These are phyloP conservation scores for Ambrosia trifida DNA, from an alignment of 129 eudicot species.

Conservation along the genomic window DNA sequence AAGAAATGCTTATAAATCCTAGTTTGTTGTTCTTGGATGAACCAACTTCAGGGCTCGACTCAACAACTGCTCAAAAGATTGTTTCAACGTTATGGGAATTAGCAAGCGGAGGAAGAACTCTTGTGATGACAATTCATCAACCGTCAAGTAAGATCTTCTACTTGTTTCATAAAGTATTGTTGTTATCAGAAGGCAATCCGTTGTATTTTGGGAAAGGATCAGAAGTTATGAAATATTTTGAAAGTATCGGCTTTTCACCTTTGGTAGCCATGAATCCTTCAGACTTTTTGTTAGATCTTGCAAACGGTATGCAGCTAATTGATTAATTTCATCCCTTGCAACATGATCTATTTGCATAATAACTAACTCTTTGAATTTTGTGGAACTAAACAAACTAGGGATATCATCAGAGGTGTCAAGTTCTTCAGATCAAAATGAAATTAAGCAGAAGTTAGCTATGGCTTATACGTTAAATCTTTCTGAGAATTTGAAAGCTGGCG, in stretches of 20 bases:
- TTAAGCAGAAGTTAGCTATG: constrained; percentile 51
- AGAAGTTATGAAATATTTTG: constrained; percentile 58
- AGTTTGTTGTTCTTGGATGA: constrained; percentile 80
- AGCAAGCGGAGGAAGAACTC: constrained; percentile 73
- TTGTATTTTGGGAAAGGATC: constrained; percentile 71
- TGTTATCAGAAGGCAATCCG: constrained; percentile 78
- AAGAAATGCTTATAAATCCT: constrained; percentile 85
- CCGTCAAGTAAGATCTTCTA: constrained; percentile 82
- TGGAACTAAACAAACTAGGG: constrained; percentile 37
- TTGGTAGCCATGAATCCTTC: constrained; percentile 82
- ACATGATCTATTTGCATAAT: neutral
- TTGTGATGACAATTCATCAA: constrained; percentile 88
- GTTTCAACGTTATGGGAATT: constrained; percentile 65
- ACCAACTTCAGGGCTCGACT: constrained; percentile 91
- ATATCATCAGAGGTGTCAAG: constrained; percentile 45
- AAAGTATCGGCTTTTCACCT: constrained; percentile 62
- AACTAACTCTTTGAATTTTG: neutral
- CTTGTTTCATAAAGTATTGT: constrained; percentile 77
- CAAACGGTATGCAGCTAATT: constrained; percentile 53
- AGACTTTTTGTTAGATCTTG: constrained; percentile 80
- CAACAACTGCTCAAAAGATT: constrained; percentile 83
- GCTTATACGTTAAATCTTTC: constrained; percentile 54
- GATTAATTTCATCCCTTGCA: neutral
- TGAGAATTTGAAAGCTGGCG: constrained; percentile 40
- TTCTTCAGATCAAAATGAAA: constrained; percentile 37